Evolutionary conservation across 2,329 filamentous ascomycete species (phyloP), one percentile per base, ranked within the genome.

Genomic region (Dissoconium aciculare): DNA sequence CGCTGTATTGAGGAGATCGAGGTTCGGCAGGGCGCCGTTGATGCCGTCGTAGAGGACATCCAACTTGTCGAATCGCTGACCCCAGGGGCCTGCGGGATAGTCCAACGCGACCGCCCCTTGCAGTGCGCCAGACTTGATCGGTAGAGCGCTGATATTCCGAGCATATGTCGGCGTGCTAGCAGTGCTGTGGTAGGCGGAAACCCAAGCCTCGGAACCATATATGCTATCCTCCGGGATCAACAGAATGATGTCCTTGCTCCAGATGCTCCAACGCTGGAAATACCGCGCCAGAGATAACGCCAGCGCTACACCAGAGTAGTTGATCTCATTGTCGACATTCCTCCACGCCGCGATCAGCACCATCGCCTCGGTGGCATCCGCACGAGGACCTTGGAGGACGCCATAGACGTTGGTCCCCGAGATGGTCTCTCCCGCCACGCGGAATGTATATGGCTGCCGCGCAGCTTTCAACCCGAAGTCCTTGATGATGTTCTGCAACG

Each of bases 211-310:
- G 0, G 84, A 82, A 1, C 87, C 89, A 8, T 81, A 78, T 36
- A 76, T 78, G 54, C 83, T 92, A 56, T 98, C 89, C 0, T 81
- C 77, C 0, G 89, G 76, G 27, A 98, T 69, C 4, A 98, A 59
- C 44, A 98, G 74, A 35, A 98, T 87, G 43, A 98, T 93, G 54
- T 98, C 89, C 57, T 98, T 98, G 36, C 85, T 94, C 89, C 89
- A 98, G 15, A 98, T 67, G 31, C 84, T 94, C 89, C 89, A 98
- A 44, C 80, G 73, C 57, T 91, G 93, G 61, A 98, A 95, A 58
- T 98, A 98, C 42, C 89, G 73, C 15, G 83, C 81, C 43, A 98
- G 59, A 0, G 87, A 85, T 46, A 98, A 60, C 2, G 84, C 76
- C 17, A 98, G 67, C 5, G 84, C 77, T 4, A 98, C 75, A 11